phyloP scores from a whole-genome alignment of 2,329 filamentous ascomycete species.

The Lecanicillium sp. region DNA sequence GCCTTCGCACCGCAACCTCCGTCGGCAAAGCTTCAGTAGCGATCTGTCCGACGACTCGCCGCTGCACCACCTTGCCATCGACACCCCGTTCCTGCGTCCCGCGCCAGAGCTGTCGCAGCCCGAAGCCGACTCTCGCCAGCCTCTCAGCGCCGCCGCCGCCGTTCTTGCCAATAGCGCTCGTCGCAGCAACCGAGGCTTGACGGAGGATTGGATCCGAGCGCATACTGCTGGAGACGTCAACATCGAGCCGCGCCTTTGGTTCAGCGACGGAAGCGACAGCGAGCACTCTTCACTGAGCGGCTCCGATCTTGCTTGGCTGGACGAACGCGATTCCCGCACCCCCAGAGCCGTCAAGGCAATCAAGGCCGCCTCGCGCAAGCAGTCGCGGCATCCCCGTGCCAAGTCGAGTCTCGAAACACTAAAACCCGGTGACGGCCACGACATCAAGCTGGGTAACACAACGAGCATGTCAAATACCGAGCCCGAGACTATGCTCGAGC shows the following conservation, averaged over 20 bases:
- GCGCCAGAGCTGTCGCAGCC: constrained; percentile 36
- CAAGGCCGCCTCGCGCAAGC: constrained; percentile 16
- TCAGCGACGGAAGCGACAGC: constrained; percentile 66
- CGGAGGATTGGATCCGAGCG: constrained; percentile 80
- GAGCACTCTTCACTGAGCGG: constrained; percentile 69
- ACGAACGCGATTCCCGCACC: constrained; percentile 39
- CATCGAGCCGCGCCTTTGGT: constrained; percentile 70
- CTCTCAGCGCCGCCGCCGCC: constrained; percentile 49
- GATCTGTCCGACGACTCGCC: constrained; percentile 53
- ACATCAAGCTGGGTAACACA: constrained; percentile 19
- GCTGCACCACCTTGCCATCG: constrained; percentile 53
- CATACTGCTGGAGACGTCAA: constrained; percentile 66
- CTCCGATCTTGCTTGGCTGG: constrained; percentile 49
- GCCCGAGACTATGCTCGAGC: constrained; percentile 19
- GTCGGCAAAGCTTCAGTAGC: constrained; percentile 47
- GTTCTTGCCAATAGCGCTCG: constrained; percentile 57
- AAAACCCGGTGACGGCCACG: constrained; percentile 24
- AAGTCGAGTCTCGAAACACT: constrained; percentile 52
- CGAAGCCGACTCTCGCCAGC: constrained; percentile 25
- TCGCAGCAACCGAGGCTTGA: constrained; percentile 55
- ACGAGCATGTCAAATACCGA: constrained; percentile 25
- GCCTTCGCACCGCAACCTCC: constrained; percentile 47
- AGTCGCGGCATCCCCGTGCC: constrained; percentile 33
- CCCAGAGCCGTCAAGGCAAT: constrained; percentile 30
- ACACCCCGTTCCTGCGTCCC: constrained; percentile 55